Evolutionary conservation across 352 stramenopile species (phyloP), one percentile per base, ranked within the genome.

Genomic region (Globisporangium orthogonon): DNA sequence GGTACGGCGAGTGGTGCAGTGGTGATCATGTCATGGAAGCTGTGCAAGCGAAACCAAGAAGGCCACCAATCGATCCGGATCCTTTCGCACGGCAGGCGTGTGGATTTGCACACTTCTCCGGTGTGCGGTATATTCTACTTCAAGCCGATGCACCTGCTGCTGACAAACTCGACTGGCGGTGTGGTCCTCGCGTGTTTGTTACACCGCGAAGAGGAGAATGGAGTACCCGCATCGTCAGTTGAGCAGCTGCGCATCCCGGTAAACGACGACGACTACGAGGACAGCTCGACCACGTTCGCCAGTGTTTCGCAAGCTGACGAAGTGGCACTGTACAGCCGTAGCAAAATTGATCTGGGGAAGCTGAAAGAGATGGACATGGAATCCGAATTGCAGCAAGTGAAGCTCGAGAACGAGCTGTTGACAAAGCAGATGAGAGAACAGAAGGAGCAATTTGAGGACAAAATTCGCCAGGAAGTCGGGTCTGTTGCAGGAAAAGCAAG

Each of bases 391-490:
- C 73, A 87, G 56, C 81, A 91, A 46, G 61, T 86, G 23, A 84
- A 80, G 39, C 67, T 88, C 9, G 78, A 89, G 54, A 89, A 88
- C 45, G 81, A 91, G 28, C 75, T 89, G 65, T 59, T 89, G 4
- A 70, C 33, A 23, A 73, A 83, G 18, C 76, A 87, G 35, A 54
- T 70, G 3, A 50, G 52, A 4, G 81, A 89, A 15, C 75, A 89
- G 52, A 65, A 69, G 15, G 66, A 61, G 2, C 61, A 56, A 17
- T 74, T 83, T 17, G 71, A 88, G 28, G 62, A 60, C 5, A 60
- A 54, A 3, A 23, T 87, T 18, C 62, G 71, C 41, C 43, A 39
- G 0, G 62, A 85, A 39, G 41, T 86, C 0, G 47, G 47, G 0
- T 62, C 58, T 1, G 44, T 63, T 2, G 31, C 48, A 0, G 57